Base-by-base conservation (phyloP, 176 grass and related monocot species). In the Raddia guianensis region DNA sequence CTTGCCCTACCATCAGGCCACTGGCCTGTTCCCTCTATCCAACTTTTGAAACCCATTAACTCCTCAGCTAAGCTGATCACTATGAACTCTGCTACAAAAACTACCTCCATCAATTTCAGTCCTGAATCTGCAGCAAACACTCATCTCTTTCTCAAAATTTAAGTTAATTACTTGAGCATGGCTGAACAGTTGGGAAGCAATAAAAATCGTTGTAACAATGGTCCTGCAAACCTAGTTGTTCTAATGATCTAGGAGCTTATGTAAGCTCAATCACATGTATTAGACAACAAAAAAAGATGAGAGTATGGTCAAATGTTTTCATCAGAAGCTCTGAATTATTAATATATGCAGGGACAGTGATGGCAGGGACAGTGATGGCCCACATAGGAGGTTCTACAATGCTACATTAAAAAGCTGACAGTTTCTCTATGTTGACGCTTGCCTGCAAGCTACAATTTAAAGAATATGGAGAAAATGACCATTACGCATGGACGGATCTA, bases 51-150 rank as follows among this genome's bases (percentile, higher is more conserved):
- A 34, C 37, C 58, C 56, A 77, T 50, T 15, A 64, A 64, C 7
- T 76, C 58, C 5, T 32, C 75, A 65, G 75, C 75, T 78, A 3
- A 66, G 75, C 15, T 78, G 48, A 40, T 78, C 43, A 33, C 32
- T 78, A 19, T 40, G 50, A 78, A 65, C 10, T 78, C 16, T 27
- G 27, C 27, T 27, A 27, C 27, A 27, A 27, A 27, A 27, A 27
- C 27, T 27, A 27, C 27, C 27, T 27, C 27, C 27, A 27, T 27
- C 27, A 27, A 27, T 27, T 27, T 27, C 27, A 27, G 14, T 35
- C 44, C 58, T 16, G 8, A 63, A 47, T 63, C 45, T 47, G 45
- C 0, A 49, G 27, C 7, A 7, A 48, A 63, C 44, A 7, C 6
- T 35, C 34, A 63, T 63, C 14, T 77, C 21, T 32, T 63, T 12